A percentile compares a stretch with the other conserved stretches of the same genome.
Conservation (phyloP, 345 rosid species). For the Eutrema heterophyllum region DNA sequence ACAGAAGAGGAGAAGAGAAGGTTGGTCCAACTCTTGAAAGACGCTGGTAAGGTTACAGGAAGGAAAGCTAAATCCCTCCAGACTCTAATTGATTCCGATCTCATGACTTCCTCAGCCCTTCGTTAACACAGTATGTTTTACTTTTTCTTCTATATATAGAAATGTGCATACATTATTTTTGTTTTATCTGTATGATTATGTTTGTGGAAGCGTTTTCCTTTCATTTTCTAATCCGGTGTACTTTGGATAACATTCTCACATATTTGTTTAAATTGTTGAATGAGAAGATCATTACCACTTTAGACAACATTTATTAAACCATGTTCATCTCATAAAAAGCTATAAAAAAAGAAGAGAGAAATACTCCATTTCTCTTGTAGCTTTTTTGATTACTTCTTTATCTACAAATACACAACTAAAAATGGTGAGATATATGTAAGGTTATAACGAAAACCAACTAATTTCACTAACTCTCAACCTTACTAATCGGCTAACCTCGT, state of each 20-base stretch:
- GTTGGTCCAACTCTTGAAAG: slow-evolving; percentile 68
- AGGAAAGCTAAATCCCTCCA: slow-evolving; percentile 70
- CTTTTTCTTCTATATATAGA: slow-evolving; percentile 7
- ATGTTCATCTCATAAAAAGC: not conserved
- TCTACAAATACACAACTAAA: not conserved
- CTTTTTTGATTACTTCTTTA: not conserved
- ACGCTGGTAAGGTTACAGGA: slow-evolving; percentile 70
- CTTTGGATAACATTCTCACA: slow-evolving; percentile 7
- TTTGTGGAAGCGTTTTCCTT: slow-evolving; percentile 15
- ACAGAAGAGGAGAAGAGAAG: slow-evolving; percentile 89
- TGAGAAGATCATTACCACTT: slow-evolving; percentile 14
- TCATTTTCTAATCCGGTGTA: slow-evolving; percentile 14
- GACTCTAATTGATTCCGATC: slow-evolving; percentile 65
- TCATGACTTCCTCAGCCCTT: slow-evolving; percentile 21
- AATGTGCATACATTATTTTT: slow-evolving; percentile 23
- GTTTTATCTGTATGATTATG: not conserved
- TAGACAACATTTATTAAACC: not conserved
- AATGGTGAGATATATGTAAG: not conserved
- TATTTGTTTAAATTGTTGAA: slow-evolving; percentile 22
- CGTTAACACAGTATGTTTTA: not conserved
- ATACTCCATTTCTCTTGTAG: not conserved
- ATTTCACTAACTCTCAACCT: too few species aligned
- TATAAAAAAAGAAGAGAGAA: not conserved
- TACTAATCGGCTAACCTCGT: not conserved
- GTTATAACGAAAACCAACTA: not conserved